Conservation (phyloP, 2,329 filamentous ascomycete genomes). For the Sporothrix euskadiensis region DNA sequence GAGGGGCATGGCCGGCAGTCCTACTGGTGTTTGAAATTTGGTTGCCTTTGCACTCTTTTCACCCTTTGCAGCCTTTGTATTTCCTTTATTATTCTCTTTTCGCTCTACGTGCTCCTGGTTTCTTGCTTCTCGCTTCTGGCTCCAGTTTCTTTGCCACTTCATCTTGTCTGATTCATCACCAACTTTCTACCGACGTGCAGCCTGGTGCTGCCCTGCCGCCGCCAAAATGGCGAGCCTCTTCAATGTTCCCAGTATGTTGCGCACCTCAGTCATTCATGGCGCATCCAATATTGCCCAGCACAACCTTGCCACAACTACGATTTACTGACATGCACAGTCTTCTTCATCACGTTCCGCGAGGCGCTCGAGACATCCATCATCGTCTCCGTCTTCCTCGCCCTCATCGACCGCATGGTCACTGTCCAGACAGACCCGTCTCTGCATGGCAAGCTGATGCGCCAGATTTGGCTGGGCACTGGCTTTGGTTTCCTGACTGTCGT, state of each 20-base stretch:
- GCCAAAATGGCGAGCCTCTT: slow-evolving; percentile 26
- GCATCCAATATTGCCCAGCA: too few relatives aligned
- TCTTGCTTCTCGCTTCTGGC: not conserved
- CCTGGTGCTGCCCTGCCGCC: not conserved
- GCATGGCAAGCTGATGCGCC: slow-evolving; percentile 70
- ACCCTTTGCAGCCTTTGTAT: too few relatives aligned
- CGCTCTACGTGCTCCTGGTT: not conserved
- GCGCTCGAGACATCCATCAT: slow-evolving; percentile 81
- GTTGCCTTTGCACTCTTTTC: not conserved
- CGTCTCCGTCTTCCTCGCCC: slow-evolving; percentile 80
- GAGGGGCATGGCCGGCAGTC: not conserved
- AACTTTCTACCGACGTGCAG: not conserved
- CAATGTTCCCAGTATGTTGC: slow-evolving; percentile 20
- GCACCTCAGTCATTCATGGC: too few relatives aligned
- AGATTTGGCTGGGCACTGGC: slow-evolving; percentile 66
- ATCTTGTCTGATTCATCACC: not conserved
- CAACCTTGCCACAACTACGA: too few relatives aligned
- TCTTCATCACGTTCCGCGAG: slow-evolving; percentile 88
- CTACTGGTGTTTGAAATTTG: not conserved
- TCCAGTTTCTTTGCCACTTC: not conserved
- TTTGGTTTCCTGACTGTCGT: slow-evolving; percentile 65
- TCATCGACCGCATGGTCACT: slow-evolving; percentile 75
- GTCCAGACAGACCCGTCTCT: slow-evolving; percentile 60
- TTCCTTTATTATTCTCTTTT: not conserved
- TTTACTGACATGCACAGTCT: slow-evolving; percentile 56